Base-by-base conservation (phyloP, 306 rosid genomes). In the Prunus kanzakura region DNA sequence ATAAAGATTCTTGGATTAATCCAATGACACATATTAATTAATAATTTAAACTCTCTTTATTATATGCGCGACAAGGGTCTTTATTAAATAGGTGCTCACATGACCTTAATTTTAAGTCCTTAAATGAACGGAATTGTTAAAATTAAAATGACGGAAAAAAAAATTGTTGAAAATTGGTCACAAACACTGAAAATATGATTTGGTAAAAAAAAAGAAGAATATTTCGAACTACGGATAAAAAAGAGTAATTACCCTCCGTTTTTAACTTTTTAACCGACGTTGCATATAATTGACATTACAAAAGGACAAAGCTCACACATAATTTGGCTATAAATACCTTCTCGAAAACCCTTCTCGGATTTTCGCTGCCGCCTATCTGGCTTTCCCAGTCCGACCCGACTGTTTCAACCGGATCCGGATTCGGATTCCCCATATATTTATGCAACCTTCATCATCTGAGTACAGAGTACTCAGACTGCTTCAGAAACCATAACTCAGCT, bases 401-500 rank as follows among this genome's bases (percentile, higher is more conserved):
- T 76, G 66, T 5, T 16, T 43, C 67, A 72, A n/a, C 75, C 75
- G 73, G 85, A 64, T 81, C 85, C 83, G 72, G n/a, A 45, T 32
- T 18, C 83, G 72, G n/a, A 45, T 32, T 18, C 30, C 4, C 72
- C 72, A 18, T 66, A 19, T 30, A 74, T 81, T 68, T 52, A 67
- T 71, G 68, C 51, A 23, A 14, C 18, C 67, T 72, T 18, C 72
- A 54, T 35, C 51, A 51, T 76, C 71, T 64, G 56, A 65, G 75
- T 15, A 60, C 77, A 38, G 30, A 50, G 49, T 43, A 69, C 60
- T 55, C 58, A 30, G 46, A 14, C 68, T 50, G 19, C 22, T 35
- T 15, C 58, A 6, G 27, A 47, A 56, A 70, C 75, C 77, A 69
- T 76, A 54, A 16, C 78, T 65, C 76, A 45, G 51, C 61, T 69